Percentiles rank a stretch among this genome's conserved stretches.
phyloP scores from a whole-genome alignment of 2,329 filamentous ascomycete species.

The Esteya vermicola region DNA sequence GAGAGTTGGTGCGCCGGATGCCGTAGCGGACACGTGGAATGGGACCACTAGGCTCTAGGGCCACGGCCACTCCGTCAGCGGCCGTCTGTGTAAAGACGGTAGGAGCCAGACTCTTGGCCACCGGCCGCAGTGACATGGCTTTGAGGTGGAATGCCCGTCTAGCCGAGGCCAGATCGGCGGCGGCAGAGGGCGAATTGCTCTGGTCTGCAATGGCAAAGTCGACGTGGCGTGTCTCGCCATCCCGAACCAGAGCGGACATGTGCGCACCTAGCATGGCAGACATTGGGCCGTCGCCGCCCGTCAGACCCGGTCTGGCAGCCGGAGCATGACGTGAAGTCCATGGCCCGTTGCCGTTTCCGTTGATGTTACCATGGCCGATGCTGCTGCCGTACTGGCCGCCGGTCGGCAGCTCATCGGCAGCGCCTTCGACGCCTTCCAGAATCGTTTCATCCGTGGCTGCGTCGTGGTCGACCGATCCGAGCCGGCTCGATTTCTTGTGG shows the following conservation, averaged over 20 bases:
- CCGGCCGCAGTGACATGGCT: constrained; percentile 45
- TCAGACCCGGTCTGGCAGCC: no score
- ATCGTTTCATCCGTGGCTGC: constrained; percentile 18
- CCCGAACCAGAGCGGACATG: no score
- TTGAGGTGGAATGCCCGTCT: constrained; percentile 42
- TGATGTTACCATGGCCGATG: background rate
- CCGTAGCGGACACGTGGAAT: constrained; percentile 45
- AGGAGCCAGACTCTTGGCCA: constrained; percentile 54
- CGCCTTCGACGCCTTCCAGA: constrained; percentile 12
- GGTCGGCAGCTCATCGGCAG: no score
- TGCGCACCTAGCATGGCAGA: no score
- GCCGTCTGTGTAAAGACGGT: constrained; percentile 49
- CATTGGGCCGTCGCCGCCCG: no score
- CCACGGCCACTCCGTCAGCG: constrained; percentile 14
- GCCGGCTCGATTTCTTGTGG: constrained; percentile 24
- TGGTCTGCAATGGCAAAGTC: constrained; percentile 26
- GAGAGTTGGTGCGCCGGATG: constrained; percentile 60
- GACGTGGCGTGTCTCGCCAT: constrained; percentile 22
- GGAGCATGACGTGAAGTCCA: no score
- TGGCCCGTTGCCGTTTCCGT: background rate
- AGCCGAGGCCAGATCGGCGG: constrained; percentile 15
- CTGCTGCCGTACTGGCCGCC: no score
- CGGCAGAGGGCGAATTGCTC: no score
- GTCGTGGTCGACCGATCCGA: constrained; percentile 14
- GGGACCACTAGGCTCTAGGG: constrained; percentile 23